Conservation (phyloP, 495 filamentous ascomycete species). For the Penicillium simplicissimum region DNA sequence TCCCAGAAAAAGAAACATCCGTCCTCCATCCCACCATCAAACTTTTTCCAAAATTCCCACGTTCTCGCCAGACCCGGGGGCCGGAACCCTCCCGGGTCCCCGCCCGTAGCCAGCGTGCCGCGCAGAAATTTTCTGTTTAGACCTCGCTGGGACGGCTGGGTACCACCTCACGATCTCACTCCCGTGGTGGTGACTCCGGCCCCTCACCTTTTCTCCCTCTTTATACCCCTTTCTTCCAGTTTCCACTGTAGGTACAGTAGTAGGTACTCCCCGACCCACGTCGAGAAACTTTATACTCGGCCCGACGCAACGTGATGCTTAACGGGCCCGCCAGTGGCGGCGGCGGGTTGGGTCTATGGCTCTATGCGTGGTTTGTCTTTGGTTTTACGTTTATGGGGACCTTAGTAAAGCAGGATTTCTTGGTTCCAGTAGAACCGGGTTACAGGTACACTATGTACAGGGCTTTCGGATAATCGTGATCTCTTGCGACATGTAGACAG, state of each 20-base stretch:
- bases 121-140: constrained; percentile 31
- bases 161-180: background rate
- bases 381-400: background rate
- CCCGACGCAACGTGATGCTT: constrained; percentile 29
- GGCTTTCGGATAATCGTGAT: no score
- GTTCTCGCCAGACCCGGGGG: background rate
- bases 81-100: constrained; percentile 7
- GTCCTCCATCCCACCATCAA: background rate
- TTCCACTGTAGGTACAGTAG: no score
- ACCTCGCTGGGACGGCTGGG: background rate
- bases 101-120: constrained; percentile 1
- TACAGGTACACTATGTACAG: no score
- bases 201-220: background rate
- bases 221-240: background rate
- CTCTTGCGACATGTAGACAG: no score
- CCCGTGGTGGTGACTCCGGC: background rate
- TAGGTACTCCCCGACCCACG: background rate
- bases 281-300: constrained; percentile 26
- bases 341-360: background rate
- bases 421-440: no score
- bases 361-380: background rate
- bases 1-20: background rate
- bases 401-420: no score
- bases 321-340: constrained; percentile 9
- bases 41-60: background rate